Evolutionary conservation across 2,329 filamentous ascomycete species (phyloP), one percentile per base, ranked within the genome.

Genomic region (Juglanconis juglandina): DNA sequence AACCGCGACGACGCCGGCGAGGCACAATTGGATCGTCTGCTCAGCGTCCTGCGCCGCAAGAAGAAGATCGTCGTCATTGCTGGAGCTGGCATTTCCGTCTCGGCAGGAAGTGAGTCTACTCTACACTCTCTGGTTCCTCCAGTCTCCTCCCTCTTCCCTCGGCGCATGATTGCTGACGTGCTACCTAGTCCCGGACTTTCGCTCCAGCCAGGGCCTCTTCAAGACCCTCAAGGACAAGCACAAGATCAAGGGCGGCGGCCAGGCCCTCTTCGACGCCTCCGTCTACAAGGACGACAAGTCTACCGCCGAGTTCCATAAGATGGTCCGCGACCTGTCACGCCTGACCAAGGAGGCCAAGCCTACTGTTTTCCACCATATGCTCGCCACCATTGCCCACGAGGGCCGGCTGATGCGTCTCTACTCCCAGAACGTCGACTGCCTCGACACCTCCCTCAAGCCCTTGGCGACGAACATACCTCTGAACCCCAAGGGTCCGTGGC

Each of bases 1-100:
- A 73, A 71, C 24, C 72, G 75, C 53, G 80, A 78, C 57, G 76
- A 82, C 11, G 75, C 85, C 49, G 76, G 77, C 44, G 77, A 81
- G 14, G 78, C 81, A 42, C 84, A 94, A 63, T 78, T 96, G 44
- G 83, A 90, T 63, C 84, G 87, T 59, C 79, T 99, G 35, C 77
- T 93, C 49, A 84, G 87, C 48, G 88, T 87, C 32, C 76, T 99
- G 59, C 88, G 89, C 69, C 92, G 90, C 71, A 95, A 95, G 80
- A 91, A 93, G 77, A 97, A 96, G 79, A 96, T 99, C 71, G 92
- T 99, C 39, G 91, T 98, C 55, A 90, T 99, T 72, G 95, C 94
- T 51, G 95, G 95, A 61, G 95, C 95, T 65, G 95, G 95, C 64
- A 99, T 99, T 69, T 98, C 95, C 44, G 95, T 97, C 55, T 94